Conservation (phyloP, 768 basidiomycete species). For the Boletellus emodensis region DNA sequence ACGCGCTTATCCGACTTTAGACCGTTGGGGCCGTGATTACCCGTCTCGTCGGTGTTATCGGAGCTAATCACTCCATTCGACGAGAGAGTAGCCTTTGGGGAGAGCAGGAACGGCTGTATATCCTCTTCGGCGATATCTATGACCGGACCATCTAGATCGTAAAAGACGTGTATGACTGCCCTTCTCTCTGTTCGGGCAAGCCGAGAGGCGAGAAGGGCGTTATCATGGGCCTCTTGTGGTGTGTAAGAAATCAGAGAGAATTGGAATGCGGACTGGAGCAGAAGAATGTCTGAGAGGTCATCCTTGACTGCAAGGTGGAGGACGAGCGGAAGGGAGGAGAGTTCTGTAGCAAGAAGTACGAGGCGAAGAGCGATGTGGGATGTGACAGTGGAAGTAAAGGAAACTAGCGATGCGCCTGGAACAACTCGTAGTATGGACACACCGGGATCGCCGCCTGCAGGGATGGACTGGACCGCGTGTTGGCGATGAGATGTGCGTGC, state of each 20-base stretch:
- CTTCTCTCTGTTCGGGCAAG: conserved; percentile 67
- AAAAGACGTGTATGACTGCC: conserved; percentile 86
- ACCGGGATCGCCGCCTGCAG: conserved; percentile 63
- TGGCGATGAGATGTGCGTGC: conserved; percentile 34
- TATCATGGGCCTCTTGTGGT: conserved; percentile 81
- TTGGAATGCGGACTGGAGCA: conserved; percentile 74
- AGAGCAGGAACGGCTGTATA: conserved; percentile 57
- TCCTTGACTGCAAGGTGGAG: conserved; percentile 63
- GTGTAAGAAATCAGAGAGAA: conserved; percentile 78
- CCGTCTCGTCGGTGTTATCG: neutral
- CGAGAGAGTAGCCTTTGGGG: conserved; percentile 31
- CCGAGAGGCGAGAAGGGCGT: conserved; percentile 81
- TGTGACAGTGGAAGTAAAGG: conserved; percentile 53
- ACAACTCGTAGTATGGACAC: conserved; percentile 50
- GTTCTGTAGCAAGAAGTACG: conserved; percentile 64
- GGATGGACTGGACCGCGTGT: conserved; percentile 47
- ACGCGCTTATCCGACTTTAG: neutral
- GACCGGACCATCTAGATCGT: conserved; percentile 40
- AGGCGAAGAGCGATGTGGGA: conserved; percentile 54
- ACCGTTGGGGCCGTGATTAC: neutral
- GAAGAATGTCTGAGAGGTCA: conserved; percentile 70
- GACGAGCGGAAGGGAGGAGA: conserved; percentile 63
- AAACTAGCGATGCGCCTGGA: conserved; percentile 42
- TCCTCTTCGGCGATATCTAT: conserved; percentile 56
- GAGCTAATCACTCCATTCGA: conserved; percentile 33